Base-by-base conservation (phyloP, 1,139 yeast genomes). In the Candida albicans region DNA sequence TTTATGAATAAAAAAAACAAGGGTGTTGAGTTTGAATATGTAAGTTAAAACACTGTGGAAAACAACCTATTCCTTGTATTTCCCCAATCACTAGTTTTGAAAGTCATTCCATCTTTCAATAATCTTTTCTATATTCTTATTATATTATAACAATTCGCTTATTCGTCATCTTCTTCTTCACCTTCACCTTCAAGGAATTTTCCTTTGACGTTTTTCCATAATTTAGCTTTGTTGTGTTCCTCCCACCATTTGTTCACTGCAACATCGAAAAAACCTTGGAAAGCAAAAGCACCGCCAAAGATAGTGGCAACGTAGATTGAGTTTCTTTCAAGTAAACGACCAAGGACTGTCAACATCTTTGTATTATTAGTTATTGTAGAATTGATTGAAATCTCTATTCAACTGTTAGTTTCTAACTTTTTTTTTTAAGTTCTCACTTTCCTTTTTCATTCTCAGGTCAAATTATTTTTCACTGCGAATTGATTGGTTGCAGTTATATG, bases 121-220 rank as follows among this genome's bases (percentile, higher is more conserved):
- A 7, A 27, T 3, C 11, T 27, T 27, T 27, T 27, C n/a, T 27
- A 27, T 27, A 4, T 27, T 25, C 3, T 25, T 4, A 9, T 26
- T 34, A n/a, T 15, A n/a, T 25, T 24, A 25, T 24, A 10, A 10
- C 9, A 6, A 8, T 22, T 28, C 4, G 24, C 37, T 41, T 59
- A 59, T 47, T 64, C 66, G 47, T 75, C 79, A 50, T 80, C 84
- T 45, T 79, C 85, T 32, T 79, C 87, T 15, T 74, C 85, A 28
- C 69, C 85, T 49, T 72, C 86, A 54, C 75, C 81, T 29, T 71
- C 85, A 47, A 70, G 73, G 55, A 81, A 78, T 57, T 76, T 78
- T 54, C 73, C 74, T 74, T 87, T 88, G 65, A 93, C 87, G 62
- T 93, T 98, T 66, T 87, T 84, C 99, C 99, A 93, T 75, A 90